Conservation (phyloP, 768 basidiomycete species). For the Paxillus rubicundulus region DNA sequence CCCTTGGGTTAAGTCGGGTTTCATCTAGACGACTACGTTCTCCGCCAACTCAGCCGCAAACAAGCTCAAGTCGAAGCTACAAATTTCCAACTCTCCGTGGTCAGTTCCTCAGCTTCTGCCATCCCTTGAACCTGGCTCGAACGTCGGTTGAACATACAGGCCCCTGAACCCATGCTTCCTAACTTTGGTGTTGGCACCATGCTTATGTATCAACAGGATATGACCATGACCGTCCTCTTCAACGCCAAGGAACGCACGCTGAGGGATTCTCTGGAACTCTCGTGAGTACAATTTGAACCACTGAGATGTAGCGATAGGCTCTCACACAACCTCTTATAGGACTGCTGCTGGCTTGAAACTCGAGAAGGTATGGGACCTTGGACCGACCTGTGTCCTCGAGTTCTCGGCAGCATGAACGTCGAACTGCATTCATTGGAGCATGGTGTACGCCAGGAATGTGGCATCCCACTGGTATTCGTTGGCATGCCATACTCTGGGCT, state of each 20-base stretch:
- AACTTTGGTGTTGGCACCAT: conserved; percentile 34
- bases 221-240: conserved; percentile 28
- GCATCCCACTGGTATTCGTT: too few species aligned
- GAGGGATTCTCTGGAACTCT: conserved; percentile 23
- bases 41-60: conserved; percentile 15
- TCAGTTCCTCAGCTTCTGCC: conserved; percentile 5
- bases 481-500: too few species aligned
- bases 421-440: too few species aligned
- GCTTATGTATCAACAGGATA: conserved; percentile 29
- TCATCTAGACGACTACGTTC: conserved; percentile 22
- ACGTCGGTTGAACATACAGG: conserved; percentile 16
- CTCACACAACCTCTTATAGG: conserved; percentile 14
- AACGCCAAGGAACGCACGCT: conserved; percentile 36
- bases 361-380: conserved; percentile 32
- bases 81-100: conserved; percentile 10
- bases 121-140: neutral
- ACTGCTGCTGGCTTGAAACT: conserved; percentile 25
- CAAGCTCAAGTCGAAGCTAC: conserved; percentile 12
- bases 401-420: conserved; percentile 18
- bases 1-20: neutral
- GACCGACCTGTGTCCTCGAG: conserved; percentile 23
- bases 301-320: neutral
- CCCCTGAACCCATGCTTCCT: conserved; percentile 32
- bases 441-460: too few species aligned
- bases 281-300: conserved; percentile 16